phyloP scores from a whole-genome alignment of 352 stramenopile genomes.

The Thalassiosira livingstoniorum region DNA sequence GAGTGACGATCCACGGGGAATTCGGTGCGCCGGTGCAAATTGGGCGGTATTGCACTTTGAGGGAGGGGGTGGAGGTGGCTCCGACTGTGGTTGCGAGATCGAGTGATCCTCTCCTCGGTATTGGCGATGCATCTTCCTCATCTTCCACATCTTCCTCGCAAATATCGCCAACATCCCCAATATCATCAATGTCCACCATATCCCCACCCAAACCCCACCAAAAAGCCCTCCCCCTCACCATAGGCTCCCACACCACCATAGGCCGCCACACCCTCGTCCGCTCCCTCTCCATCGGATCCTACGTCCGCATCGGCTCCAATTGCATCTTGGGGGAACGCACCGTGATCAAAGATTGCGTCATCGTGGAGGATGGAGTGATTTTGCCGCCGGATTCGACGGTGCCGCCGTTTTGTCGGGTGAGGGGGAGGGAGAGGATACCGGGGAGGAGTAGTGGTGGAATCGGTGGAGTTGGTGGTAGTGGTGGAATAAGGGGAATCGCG shows the following conservation, averaged over 20 bases:
- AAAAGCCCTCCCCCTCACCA: slow-evolving; percentile 58
- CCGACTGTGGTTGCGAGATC: slow-evolving; percentile 38
- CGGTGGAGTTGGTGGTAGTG: too few species aligned
- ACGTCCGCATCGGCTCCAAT: slow-evolving; percentile 71
- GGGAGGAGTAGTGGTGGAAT: too few species aligned
- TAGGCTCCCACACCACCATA: slow-evolving; percentile 77
- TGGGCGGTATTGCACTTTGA: slow-evolving; percentile 70
- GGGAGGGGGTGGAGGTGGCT: slow-evolving; percentile 35
- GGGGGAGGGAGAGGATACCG: slow-evolving; percentile 47
- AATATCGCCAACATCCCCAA: neutral
- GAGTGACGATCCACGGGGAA: slow-evolving; percentile 67
- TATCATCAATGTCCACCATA: neutral
- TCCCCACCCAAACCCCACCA: slow-evolving; percentile 32
- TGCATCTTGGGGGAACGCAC: slow-evolving; percentile 59
- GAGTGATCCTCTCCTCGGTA: slow-evolving; percentile 37
- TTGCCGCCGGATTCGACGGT: slow-evolving; percentile 74
- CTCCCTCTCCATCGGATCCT: slow-evolving; percentile 72
- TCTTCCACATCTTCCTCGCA: neutral
- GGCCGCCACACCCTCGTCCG: slow-evolving; percentile 60
- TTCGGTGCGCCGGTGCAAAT: slow-evolving; percentile 58
- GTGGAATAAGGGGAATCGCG: too few species aligned
- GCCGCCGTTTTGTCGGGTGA: slow-evolving; percentile 72
- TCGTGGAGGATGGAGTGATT: slow-evolving; percentile 74
- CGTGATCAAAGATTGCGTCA: slow-evolving; percentile 57
- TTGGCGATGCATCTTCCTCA: neutral